phyloP scores from a whole-genome alignment of 768 basidiomycete genomes.

The Boletus rubropictus region DNA sequence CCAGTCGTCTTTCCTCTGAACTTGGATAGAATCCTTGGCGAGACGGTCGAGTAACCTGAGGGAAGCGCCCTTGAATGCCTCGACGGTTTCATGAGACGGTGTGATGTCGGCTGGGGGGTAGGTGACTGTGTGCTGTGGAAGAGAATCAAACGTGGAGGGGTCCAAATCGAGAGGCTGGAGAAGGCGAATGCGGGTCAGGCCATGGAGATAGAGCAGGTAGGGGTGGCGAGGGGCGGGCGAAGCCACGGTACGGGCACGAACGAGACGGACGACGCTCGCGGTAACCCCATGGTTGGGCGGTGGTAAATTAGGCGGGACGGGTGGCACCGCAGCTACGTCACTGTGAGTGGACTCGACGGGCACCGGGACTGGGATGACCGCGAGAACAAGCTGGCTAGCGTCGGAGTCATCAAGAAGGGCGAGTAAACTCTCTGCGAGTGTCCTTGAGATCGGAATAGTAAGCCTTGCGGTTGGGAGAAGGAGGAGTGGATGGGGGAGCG shows the following conservation, averaged over 20 bases:
- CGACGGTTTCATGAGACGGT: conserved; percentile 51
- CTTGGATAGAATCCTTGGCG: conserved; percentile 36
- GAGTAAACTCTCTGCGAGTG: conserved; percentile 60
- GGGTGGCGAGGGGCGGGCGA: conserved; percentile 41
- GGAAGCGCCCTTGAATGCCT: conserved; percentile 66
- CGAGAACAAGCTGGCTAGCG: conserved; percentile 55
- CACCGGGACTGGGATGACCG: conserved; percentile 51
- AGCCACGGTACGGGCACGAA: conserved; percentile 47
- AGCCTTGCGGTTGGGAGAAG: conserved; percentile 70
- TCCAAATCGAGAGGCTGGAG: conserved; percentile 33
- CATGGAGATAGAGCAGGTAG: conserved; percentile 67
- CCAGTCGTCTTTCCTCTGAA: conserved; percentile 59
- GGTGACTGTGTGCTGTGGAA: conserved; percentile 41
- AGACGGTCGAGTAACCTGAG: conserved; percentile 63
- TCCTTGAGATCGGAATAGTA: conserved; percentile 57
- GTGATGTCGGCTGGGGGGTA: conserved; percentile 38
- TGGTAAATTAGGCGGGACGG: conserved; percentile 7
- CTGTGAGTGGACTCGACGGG: conserved; percentile 13
- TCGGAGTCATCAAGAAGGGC: conserved; percentile 66
- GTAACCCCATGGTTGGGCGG: conserved; percentile 60
- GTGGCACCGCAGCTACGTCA: conserved; percentile 2
- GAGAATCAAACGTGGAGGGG: conserved; percentile 25
- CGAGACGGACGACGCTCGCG: conserved; percentile 65
- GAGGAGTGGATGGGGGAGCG: conserved; percentile 64
- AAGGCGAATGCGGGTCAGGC: conserved; percentile 61